Conservation (phyloP, 1,284 basidiomycete genomes). For the Xanthoconium separans region DNA sequence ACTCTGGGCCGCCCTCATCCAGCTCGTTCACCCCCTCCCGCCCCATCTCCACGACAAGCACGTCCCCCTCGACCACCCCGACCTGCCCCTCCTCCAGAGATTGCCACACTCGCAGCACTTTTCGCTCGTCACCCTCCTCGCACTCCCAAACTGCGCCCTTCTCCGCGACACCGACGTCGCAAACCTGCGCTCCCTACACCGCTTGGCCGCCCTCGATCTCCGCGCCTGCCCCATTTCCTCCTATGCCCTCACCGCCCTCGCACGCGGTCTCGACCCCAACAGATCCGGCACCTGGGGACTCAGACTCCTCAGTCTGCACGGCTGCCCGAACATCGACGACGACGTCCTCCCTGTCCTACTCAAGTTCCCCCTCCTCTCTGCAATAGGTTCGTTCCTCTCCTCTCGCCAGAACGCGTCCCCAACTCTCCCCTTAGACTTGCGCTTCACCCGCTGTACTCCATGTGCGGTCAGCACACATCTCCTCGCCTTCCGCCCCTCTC, state of each 20-base stretch:
- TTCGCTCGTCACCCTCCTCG: constrained; percentile 59
- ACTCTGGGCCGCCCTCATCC: constrained; percentile 51
- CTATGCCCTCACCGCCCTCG: constrained; percentile 48
- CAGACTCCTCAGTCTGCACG: constrained; percentile 41
- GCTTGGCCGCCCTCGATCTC: constrained; percentile 60
- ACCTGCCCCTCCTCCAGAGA: constrained; percentile 55
- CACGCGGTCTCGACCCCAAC: constrained; percentile 28
- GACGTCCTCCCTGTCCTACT: constrained; percentile 31
- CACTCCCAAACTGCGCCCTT: constrained; percentile 49
- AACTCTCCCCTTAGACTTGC: constrained; percentile 23
- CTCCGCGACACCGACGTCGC: constrained; percentile 56
- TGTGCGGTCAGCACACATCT: constrained; percentile 15
- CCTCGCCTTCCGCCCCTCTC: constrained; percentile 25
- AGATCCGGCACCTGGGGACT: constrained; percentile 40
- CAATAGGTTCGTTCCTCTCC: constrained; percentile 38
- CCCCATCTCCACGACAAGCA: constrained; percentile 39
- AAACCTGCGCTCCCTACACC: constrained; percentile 48
- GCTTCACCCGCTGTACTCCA: constrained; percentile 31
- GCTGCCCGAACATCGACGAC: constrained; percentile 40
- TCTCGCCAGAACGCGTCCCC: constrained; percentile 2
- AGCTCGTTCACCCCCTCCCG: constrained; percentile 57
- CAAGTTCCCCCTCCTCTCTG: constrained; percentile 43
- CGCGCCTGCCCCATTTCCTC: constrained; percentile 51
- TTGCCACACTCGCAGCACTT: constrained; percentile 55
- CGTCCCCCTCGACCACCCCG: constrained; percentile 51